Evolutionary conservation across 2,329 filamentous ascomycete genomes (phyloP).

Genomic region (Cercospora sp.): DNA sequence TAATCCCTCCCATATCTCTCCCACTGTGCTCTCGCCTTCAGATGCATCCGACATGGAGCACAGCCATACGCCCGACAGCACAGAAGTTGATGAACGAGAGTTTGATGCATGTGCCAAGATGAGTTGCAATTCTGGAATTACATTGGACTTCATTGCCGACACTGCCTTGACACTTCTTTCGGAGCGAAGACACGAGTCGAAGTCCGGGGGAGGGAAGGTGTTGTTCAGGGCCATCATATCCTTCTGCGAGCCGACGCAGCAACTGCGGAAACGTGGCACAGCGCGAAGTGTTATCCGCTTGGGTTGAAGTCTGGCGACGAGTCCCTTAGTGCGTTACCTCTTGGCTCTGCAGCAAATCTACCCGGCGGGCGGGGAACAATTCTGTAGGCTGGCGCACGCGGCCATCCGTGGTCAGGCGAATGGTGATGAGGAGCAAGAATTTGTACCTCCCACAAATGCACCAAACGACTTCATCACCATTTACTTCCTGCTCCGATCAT

Average conservation of each 20-base stretch:
- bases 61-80: neutral
- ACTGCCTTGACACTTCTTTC: constrained; percentile 27
- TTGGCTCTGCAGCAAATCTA: neutral
- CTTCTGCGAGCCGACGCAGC: constrained; percentile 23
- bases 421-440: neutral
- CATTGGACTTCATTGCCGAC: constrained; percentile 34
- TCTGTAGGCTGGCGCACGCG: neutral
- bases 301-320: constrained; percentile 8
- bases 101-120: constrained; percentile 27
- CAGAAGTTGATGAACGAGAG: constrained; percentile 4
- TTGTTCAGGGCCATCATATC: constrained; percentile 36
- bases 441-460: neutral
- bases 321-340: neutral
- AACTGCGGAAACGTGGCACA: constrained; percentile 23
- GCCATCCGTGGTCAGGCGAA: neutral
- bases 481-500: neutral
- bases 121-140: constrained; percentile 34
- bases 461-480: neutral
- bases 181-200: neutral
- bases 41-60: neutral
- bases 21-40: neutral
- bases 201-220: constrained; percentile 11
- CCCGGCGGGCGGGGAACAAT: neutral
- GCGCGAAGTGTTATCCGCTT: constrained; percentile 25
- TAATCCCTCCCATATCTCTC: neutral